phyloP scores from a whole-genome alignment of 371 early-diverging fungal species.

The Umbelopsis sp. region DNA sequence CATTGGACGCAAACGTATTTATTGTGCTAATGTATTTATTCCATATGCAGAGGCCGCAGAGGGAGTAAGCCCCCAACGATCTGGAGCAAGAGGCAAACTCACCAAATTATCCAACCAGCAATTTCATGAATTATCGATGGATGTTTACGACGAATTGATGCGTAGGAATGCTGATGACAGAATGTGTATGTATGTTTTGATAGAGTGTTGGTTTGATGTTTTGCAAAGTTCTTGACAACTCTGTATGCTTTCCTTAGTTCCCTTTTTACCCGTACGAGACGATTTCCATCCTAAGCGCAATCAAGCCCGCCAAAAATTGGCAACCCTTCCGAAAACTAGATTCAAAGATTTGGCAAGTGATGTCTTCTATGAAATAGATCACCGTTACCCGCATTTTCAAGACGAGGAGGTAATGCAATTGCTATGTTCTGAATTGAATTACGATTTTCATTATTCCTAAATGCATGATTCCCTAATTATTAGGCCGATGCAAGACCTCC shows the following conservation, averaged over 20 bases:
- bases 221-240: background rate
- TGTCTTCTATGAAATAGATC: conserved; percentile 83
- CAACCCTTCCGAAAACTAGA: conserved; percentile 81
- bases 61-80: conserved; percentile 59
- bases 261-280: conserved; percentile 82
- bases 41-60: conserved; percentile 41
- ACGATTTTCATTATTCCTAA: conserved; percentile 1
- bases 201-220: background rate
- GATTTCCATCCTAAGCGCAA: conserved; percentile 95
- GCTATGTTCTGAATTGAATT: background rate
- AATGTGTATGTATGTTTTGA: conserved; percentile 47
- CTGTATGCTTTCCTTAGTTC: conserved; percentile 53
- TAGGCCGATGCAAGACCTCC: conserved; percentile 22
- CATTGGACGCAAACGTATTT: no score
- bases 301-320: conserved; percentile 96
- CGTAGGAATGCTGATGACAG: conserved; percentile 65
- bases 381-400: conserved; percentile 68
- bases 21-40: background rate
- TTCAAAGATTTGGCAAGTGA: conserved; percentile 93
- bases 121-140: conserved; percentile 92
- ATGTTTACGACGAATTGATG: conserved; percentile 94
- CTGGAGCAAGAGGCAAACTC: conserved; percentile 85
- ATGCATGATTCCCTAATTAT: conserved; percentile 10
- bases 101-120: conserved; percentile 79
- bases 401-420: conserved; percentile 33